These are phyloP conservation scores for Kazachstania viticola DNA, from an alignment of 805 yeast genomes.

Conservation along the genomic window DNA sequence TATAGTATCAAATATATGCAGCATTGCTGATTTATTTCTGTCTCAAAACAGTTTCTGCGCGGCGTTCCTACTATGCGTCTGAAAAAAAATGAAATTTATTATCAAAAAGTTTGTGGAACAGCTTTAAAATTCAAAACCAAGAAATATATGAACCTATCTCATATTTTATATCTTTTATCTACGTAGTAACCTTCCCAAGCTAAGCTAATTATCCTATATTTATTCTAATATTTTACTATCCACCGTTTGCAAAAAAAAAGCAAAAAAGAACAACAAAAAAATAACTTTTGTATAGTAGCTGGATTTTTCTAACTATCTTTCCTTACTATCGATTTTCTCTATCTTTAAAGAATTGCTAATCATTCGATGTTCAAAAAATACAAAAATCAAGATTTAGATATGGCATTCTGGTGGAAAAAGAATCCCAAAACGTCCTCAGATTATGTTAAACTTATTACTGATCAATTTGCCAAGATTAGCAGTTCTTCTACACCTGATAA, in stretches of 20 bases:
- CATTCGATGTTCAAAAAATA: constrained; percentile 23
- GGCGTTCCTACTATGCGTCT: neutral
- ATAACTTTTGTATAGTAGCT: neutral
- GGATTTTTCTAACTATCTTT: neutral
- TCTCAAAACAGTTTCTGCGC: neutral
- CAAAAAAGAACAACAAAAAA: neutral
- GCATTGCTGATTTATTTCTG: neutral
- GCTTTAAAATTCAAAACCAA: too few relatives aligned
- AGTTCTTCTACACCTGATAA: constrained; percentile 22
- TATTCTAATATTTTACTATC: too few relatives aligned
- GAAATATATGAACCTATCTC: too few relatives aligned
- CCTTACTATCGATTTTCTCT: neutral
- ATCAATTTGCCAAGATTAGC: constrained; percentile 56
- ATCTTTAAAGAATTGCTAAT: neutral
- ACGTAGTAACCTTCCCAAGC: too few relatives aligned
- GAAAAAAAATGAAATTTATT: too few relatives aligned
- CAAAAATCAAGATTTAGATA: constrained; percentile 28
- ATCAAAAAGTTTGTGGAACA: too few relatives aligned
- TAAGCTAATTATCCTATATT: too few relatives aligned
- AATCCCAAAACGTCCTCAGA: constrained; percentile 86
- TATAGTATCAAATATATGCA: neutral
- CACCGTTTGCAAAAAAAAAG: neutral
- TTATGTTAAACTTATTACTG: constrained; percentile 62
- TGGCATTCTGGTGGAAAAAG: constrained; percentile 87
- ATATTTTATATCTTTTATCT: too few relatives aligned